Evolutionary conservation across 2,329 filamentous ascomycete genomes (phyloP), one percentile per base, ranked within the genome.

Genomic region (Ramularia collo-cygni): DNA sequence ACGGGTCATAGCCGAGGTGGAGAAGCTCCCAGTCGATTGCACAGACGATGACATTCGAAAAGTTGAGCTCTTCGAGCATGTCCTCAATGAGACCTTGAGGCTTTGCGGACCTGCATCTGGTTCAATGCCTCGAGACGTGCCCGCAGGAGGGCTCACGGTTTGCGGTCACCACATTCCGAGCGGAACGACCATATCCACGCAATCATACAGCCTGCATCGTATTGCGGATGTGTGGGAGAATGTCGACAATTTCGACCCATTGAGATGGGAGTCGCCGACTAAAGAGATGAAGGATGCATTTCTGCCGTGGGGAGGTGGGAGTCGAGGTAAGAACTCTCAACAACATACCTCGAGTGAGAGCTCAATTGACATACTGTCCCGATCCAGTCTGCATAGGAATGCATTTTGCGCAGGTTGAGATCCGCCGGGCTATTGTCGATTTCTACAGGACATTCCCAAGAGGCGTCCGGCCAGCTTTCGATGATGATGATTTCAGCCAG

Each of bases 131-230:
- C 55, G 64, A 15, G 51, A 57, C 5, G 57, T 61, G 3, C 64
- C 64, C 2, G 38, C 49, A 12, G 56, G 57, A 17, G 64, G 64
- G 7, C 49, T 47, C n/a, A 53, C 37, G 1, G 45, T 67, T 4
- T 49, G 49, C n/a, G 60, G 59, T n/a, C 47, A 64, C 47, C 58
- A 54, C 35, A 52, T 67, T 13, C 62, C 64, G 1, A 46, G 42
- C 0, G 62, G 61, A 1, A 59, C 52, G 0, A 62, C 57, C 0
- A 24, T 24, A 24, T 41, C 40, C 13, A 49, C 42, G 4, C 43
- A 55, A 6, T 46, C 54, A 3, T 47, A 53, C 15, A 40, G 45
- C 1, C 44, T 52, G 1, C 53, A 53, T 7, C 37, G 46, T 8
- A 54, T 53, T n/a, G 37, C 37, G 5, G 42, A 14, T 14, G 15